These are phyloP conservation scores for Suillus placidus DNA, from an alignment of 768 basidiomycete genomes.

Conservation along the genomic window DNA sequence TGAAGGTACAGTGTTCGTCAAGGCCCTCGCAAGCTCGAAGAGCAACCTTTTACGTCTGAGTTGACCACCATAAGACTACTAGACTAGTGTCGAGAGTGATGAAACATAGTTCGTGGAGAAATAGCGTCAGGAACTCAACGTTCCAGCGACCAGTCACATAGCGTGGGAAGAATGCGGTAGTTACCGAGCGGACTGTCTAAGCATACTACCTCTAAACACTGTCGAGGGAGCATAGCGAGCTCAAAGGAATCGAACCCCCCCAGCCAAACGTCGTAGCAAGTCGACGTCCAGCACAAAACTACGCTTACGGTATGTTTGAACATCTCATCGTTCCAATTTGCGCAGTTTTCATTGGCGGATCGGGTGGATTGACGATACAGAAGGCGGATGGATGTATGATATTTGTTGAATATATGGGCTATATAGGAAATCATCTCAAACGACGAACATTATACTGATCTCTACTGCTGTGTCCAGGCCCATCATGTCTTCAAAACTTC, in stretches of 20 bases:
- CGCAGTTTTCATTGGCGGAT: conserved; percentile 14
- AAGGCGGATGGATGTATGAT: conserved; percentile 39
- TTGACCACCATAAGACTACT: neutral
- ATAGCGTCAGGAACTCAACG: neutral
- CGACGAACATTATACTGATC: neutral
- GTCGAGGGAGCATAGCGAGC: conserved; percentile 16
- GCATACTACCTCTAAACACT: conserved; percentile 10
- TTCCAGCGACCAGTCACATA: neutral
- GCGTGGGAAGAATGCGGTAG: conserved; percentile 29
- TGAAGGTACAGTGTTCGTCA: neutral
- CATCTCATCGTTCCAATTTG: conserved; percentile 3
- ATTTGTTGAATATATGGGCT: conserved; percentile 31
- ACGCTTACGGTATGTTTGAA: conserved; percentile 42
- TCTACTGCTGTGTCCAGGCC: conserved; percentile 11
- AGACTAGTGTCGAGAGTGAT: neutral
- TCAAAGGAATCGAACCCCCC: conserved; percentile 31
- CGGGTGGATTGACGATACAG: conserved; percentile 29
- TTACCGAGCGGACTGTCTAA: conserved; percentile 25
- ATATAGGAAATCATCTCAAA: conserved; percentile 28
- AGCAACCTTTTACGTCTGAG: neutral
- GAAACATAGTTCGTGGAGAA: neutral
- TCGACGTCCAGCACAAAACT: conserved; percentile 43
- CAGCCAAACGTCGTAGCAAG: conserved; percentile 42
- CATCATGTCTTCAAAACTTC: conserved; percentile 85
- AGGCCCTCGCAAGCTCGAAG: neutral